Base-by-base conservation (phyloP, 805 yeast genomes). In the Cyberlindnera meyerae region DNA sequence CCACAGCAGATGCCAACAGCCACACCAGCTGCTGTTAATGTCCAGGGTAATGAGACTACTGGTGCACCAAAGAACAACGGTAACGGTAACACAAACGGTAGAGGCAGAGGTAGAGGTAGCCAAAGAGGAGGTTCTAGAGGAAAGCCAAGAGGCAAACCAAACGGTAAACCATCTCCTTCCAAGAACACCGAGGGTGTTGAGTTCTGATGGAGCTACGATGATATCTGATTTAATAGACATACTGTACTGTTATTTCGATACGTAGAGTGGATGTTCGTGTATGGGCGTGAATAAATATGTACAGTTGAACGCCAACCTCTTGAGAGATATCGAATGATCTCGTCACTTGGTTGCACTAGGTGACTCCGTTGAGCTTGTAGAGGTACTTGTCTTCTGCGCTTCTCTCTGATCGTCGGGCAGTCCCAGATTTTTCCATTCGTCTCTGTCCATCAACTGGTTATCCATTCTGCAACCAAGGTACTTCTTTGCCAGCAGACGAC, bases 381-480 rank as follows among this genome's bases (percentile, higher is more conserved):
- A n/a, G n/a, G n/a, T n/a, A n/a, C n/a, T n/a, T n/a, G n/a, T n/a
- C n/a, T n/a, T n/a, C n/a, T n/a, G n/a, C n/a, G n/a, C n/a, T n/a
- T n/a, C 60, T 5, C 51, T 51, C 26, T 65, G 67, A 42, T 75
- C 75, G 6, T 62, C 70, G 2, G 84, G 81, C 4, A 79, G 61
- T 3, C 89, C 85, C 27, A 83, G 61, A 37, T 76, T 70, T 27
- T 62, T 60, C 81, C 82, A 77, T 5, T 71, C 74, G 45, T 75
- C 82, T 32, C 55, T 50, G 22, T 67, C 79, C 84, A 78, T 78
- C 11, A 78, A 58, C 20, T 72, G 71, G 45, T 87, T 70, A 21
- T 86, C 86, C 97, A 90, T 93, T 44, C 98, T 68, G 56, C 98
- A 90, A 26, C 76, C 72, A 36, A 90, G 63, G 55, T 90, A 90